Conservation (phyloP, 768 basidiomycete genomes). For the button mushroom (Agaricus bisporus) region DNA sequence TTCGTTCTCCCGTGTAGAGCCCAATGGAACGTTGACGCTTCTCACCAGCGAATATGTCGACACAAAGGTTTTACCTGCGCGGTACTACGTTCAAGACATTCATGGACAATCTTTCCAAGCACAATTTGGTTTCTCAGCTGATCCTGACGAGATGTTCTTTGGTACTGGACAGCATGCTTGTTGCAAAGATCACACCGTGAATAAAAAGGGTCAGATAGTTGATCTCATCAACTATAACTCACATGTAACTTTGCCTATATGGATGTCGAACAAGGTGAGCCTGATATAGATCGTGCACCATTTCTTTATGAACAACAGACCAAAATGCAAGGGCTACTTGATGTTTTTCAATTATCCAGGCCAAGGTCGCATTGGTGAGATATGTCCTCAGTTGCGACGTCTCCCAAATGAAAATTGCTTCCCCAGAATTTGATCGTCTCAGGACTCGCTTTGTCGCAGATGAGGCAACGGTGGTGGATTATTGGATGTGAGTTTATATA, state of each 20-base stretch:
- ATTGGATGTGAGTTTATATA: conserved; percentile 22
- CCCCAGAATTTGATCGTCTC: conserved; percentile 25
- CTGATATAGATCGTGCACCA: not conserved
- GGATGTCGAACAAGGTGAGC: conserved; percentile 30
- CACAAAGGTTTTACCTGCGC: conserved; percentile 22
- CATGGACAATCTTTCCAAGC: conserved; percentile 24
- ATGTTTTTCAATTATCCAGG: conserved; percentile 31
- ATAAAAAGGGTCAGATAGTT: conserved; percentile 32
- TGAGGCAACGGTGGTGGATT: conserved; percentile 29
- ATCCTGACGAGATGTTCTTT: conserved; percentile 29
- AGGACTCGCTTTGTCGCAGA: conserved; percentile 25
- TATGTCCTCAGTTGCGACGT: not conserved
- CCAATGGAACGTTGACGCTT: conserved; percentile 21
- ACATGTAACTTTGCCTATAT: conserved; percentile 27
- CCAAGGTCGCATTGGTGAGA: conserved; percentile 26
- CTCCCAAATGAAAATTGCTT: not conserved
- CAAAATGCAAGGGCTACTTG: conserved; percentile 22
- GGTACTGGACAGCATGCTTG: conserved; percentile 31
- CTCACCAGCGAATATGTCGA: conserved; percentile 26
- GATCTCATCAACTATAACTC: conserved; percentile 32
- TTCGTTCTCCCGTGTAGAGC: conserved; percentile 25
- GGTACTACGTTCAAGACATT: conserved; percentile 28
- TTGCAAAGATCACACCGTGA: conserved; percentile 29
- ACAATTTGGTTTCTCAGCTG: conserved; percentile 24
- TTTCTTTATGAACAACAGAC: not conserved